Conservation (phyloP, 139 green algal genomes). For the Coelastrella sp. region DNA sequence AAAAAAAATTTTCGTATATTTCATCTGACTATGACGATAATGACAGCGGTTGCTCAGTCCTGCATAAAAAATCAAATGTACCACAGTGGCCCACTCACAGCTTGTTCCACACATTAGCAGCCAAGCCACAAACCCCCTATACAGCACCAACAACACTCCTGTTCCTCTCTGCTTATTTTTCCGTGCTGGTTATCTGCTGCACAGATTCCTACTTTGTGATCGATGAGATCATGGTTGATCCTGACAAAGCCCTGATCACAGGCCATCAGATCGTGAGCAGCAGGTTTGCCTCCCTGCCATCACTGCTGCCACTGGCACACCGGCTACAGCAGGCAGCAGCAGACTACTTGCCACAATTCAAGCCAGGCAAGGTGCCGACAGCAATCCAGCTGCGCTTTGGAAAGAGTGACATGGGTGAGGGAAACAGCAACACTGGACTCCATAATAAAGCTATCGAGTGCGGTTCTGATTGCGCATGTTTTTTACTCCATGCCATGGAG, state of each 20-base stretch:
- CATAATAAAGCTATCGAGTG: too few species aligned
- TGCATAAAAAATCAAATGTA: too few species aligned
- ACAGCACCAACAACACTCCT: not conserved
- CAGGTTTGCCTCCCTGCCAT: not conserved
- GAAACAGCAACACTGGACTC: too few species aligned
- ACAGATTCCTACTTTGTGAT: conserved; percentile 25
- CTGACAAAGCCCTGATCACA: conserved; percentile 16
- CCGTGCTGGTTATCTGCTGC: not conserved
- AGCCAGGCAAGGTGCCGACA: not conserved
- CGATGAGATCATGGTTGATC: not conserved
- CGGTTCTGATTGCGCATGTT: too few species aligned
- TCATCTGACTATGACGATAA: too few species aligned
- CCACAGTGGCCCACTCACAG: too few species aligned
- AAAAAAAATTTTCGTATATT: too few species aligned
- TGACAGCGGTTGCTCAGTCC: too few species aligned
- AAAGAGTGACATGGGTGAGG: conserved; percentile 33
- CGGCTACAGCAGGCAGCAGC: not conserved
- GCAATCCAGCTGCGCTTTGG: conserved; percentile 34
- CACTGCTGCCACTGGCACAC: not conserved
- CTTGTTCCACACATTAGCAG: not conserved
- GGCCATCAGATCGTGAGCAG: conserved; percentile 23
- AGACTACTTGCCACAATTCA: not conserved
- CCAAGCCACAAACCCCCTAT: not conserved
- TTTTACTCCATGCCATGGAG: too few species aligned
- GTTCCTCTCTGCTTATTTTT: not conserved